Evolutionary conservation across 2,329 filamentous ascomycete genomes (phyloP).

Genomic region (Graphilbum fragrans): DNA sequence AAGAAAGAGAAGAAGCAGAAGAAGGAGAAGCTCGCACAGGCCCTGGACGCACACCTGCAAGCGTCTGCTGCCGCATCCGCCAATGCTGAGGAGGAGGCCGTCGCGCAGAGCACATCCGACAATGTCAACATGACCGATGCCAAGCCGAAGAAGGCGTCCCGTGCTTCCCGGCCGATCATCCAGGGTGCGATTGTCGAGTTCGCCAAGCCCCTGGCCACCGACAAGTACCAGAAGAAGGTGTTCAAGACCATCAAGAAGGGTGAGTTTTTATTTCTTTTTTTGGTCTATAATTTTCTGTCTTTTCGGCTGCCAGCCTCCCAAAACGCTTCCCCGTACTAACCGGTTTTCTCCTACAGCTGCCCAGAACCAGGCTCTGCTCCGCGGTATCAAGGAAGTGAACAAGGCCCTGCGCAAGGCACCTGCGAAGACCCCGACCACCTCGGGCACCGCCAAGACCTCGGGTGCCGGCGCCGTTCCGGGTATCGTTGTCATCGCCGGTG

Average conservation of each 20-base stretch:
- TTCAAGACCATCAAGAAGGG: conserved; percentile 52
- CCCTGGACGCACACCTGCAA: conserved; percentile 53
- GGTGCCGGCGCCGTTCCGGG: conserved; percentile 44
- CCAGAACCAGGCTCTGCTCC: conserved; percentile 90
- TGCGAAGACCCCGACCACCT: conserved; percentile 49
- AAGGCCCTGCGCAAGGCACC: conserved; percentile 94
- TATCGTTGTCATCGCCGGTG: conserved; percentile 85
- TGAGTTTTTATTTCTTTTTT: conserved; percentile 19
- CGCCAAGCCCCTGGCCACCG: conserved; percentile 67
- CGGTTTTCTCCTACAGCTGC: conserved; percentile 59
- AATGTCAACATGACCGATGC: conserved; percentile 33
- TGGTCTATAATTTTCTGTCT: neutral
- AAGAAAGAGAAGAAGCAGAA: conserved; percentile 59
- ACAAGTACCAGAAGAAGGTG: conserved; percentile 61
- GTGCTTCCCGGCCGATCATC: conserved; percentile 17
- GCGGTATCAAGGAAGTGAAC: conserved; percentile 97
- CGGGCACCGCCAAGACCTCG: neutral
- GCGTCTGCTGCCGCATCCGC: conserved; percentile 37
- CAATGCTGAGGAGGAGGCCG: conserved; percentile 13
- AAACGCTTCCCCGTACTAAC: conserved; percentile 3
- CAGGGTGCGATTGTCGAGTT: conserved; percentile 59
- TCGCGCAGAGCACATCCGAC: conserved; percentile 20
- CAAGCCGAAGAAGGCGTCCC: conserved; percentile 23
- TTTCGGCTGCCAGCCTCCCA: neutral
- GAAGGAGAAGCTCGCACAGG: conserved; percentile 59